A percentile compares a stretch with the other conserved stretches of the same genome.
Evolutionary conservation across 805 yeast species (phyloP).

Genomic region (Hermanozyma aechmeae): DNA sequence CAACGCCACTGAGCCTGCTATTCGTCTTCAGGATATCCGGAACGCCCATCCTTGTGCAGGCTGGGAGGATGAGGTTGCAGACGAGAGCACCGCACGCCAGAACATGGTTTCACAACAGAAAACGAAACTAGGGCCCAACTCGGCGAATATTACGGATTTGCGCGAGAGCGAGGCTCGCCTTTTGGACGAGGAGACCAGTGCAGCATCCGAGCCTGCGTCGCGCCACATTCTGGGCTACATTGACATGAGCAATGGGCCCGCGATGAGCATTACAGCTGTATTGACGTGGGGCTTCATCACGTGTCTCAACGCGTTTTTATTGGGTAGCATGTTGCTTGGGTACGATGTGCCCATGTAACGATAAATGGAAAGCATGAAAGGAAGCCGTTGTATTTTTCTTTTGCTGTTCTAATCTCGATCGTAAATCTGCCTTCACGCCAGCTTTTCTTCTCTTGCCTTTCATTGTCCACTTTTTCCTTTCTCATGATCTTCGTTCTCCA

Average conservation of each 20-base stretch:
- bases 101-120: slow-evolving; percentile 1
- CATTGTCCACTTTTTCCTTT: too few species aligned
- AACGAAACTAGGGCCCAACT: not conserved
- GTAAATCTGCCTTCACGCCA: too few species aligned
- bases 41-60: slow-evolving; percentile 34
- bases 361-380: not conserved
- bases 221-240: slow-evolving; percentile 27
- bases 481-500: too few species aligned
- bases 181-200: not conserved
- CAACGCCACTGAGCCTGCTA: slow-evolving; percentile 29
- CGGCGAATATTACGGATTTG: not conserved
- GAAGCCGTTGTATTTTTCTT: too few species aligned
- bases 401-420: too few species aligned
- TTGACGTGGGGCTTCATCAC: slow-evolving; percentile 65
- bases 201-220: slow-evolving; percentile 10
- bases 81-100: slow-evolving; percentile 12
- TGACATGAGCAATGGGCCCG: slow-evolving; percentile 64
- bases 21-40: slow-evolving; percentile 29
- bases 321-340: slow-evolving; percentile 40
- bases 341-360: slow-evolving; percentile 40
- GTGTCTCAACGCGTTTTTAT: slow-evolving; percentile 60
- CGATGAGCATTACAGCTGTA: slow-evolving; percentile 45
- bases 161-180: not conserved
- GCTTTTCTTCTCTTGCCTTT: too few species aligned
- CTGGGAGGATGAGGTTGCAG: slow-evolving; percentile 26